Conservation (phyloP, 306 rosid genomes). For the Cucumis hystrix region DNA sequence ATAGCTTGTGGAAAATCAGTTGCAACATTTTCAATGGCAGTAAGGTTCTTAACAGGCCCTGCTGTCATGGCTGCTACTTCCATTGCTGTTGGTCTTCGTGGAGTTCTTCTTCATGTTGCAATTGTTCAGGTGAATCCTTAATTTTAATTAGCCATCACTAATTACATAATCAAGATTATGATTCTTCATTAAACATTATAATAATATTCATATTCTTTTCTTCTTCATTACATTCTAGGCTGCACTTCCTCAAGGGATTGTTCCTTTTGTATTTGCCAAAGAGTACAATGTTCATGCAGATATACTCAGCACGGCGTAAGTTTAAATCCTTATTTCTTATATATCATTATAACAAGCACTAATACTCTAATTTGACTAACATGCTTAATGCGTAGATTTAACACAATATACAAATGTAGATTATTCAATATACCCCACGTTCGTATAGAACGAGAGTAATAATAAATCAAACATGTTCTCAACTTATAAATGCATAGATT, state of each 20-base stretch:
- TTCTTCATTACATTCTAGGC: slow-evolving; percentile 31
- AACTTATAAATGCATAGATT: too few species aligned
- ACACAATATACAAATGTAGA: too few species aligned
- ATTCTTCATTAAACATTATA: too few species aligned
- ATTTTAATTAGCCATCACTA: too few species aligned
- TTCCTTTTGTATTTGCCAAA: slow-evolving; percentile 85
- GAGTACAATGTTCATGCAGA: slow-evolving; percentile 85
- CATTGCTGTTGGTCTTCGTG: slow-evolving; percentile 63
- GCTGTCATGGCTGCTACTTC: slow-evolving; percentile 84
- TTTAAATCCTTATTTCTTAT: background rate
- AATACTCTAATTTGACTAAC: too few species aligned
- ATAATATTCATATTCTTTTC: background rate
- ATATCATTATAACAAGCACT: too few species aligned
- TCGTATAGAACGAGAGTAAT: too few species aligned
- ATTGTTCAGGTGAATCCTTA: slow-evolving; percentile 53
- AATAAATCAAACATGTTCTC: too few species aligned
- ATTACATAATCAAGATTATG: too few species aligned
- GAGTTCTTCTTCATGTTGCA: slow-evolving; percentile 71
- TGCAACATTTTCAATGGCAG: slow-evolving; percentile 88
- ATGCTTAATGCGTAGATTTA: too few species aligned
- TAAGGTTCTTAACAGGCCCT: slow-evolving; percentile 80
- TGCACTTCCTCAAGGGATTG: slow-evolving; percentile 92
- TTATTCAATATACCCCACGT: too few species aligned
- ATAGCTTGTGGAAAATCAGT: slow-evolving; percentile 85
- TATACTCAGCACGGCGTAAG: slow-evolving; percentile 92